These are phyloP conservation scores for Tephrocybe sp. DNA, from an alignment of 768 basidiomycete species.

Conservation along the genomic window DNA sequence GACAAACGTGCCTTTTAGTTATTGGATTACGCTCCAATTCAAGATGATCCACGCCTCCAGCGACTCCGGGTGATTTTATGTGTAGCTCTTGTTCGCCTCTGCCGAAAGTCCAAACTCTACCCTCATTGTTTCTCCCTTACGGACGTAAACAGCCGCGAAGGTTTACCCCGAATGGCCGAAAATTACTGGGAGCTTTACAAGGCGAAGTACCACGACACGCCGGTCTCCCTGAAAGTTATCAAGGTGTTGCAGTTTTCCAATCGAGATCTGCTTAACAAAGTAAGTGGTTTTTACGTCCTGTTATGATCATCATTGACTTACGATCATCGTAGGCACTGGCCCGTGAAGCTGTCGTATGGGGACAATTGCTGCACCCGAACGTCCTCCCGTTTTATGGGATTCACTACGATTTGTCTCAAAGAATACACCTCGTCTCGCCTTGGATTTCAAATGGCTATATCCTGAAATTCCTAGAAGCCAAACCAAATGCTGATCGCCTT, in stretches of 20 bases:
- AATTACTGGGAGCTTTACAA: no score
- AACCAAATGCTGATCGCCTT: conserved; percentile 17
- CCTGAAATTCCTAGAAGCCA: conserved; percentile 19
- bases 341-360: conserved; percentile 14
- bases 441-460: conserved; percentile 38
- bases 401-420: conserved; percentile 23
- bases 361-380: conserved; percentile 13
- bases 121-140: conserved; percentile 24
- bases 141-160: conserved; percentile 7
- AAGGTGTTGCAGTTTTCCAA: no score
- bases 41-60: conserved; percentile 6
- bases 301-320: conserved; percentile 6
- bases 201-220: no score
- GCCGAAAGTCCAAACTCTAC: conserved; percentile 22
- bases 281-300: no score
- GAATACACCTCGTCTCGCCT: conserved; percentile 33
- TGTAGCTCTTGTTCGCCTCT: conserved; percentile 21
- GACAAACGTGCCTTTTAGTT: neutral
- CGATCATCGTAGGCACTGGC: conserved; percentile 16
- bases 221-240: no score
- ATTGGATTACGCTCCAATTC: conserved; percentile 19
- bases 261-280: no score
- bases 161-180: no score
- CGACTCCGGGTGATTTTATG: conserved; percentile 14
- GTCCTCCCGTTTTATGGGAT: conserved; percentile 40